Evolutionary conservation across 1,284 basidiomycete genomes (phyloP).

Genomic region (Takashimella tepidaria): DNA sequence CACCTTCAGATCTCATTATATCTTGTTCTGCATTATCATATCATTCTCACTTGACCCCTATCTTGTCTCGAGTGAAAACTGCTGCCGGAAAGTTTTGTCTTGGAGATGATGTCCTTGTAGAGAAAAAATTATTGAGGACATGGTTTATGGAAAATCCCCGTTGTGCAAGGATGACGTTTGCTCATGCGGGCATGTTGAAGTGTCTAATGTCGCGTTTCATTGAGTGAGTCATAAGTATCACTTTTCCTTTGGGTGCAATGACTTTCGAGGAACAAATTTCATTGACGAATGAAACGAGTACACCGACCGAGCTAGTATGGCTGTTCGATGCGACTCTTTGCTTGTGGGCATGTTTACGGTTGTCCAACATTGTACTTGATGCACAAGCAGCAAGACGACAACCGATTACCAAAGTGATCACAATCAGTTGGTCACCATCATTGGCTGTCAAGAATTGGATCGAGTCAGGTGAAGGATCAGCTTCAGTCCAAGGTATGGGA

Average conservation of each 20-base stretch:
- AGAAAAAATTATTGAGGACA: neutral
- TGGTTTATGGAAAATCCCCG: constrained; percentile 12
- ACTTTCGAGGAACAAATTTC: neutral
- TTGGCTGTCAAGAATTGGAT: constrained; percentile 17
- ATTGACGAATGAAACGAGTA: constrained; percentile 2
- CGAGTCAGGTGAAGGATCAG: constrained; percentile 10
- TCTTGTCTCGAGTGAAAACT: constrained; percentile 11
- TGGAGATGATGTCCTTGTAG: neutral
- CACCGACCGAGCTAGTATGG: constrained; percentile 22
- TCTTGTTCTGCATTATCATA: constrained; percentile 22
- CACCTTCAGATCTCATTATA: constrained; percentile 14
- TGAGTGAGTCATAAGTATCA: constrained; percentile 20
- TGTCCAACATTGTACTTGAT: neutral
- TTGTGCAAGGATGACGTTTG: constrained; percentile 12
- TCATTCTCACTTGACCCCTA: constrained; percentile 15
- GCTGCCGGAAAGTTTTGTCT: constrained; percentile 19
- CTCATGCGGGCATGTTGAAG: constrained; percentile 19
- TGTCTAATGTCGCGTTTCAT: constrained; percentile 16
- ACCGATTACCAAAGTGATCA: neutral
- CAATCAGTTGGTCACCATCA: constrained; percentile 14
- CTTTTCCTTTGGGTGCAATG: too few species aligned
- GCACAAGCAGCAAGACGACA: neutral
- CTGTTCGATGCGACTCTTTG: constrained; percentile 21
- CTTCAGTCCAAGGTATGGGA: constrained; percentile 15
- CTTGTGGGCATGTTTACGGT: constrained; percentile 17